Evolutionary conservation across 371 early-diverging fungal genomes (phyloP).

Genomic region (Gilbertella persicaria): DNA sequence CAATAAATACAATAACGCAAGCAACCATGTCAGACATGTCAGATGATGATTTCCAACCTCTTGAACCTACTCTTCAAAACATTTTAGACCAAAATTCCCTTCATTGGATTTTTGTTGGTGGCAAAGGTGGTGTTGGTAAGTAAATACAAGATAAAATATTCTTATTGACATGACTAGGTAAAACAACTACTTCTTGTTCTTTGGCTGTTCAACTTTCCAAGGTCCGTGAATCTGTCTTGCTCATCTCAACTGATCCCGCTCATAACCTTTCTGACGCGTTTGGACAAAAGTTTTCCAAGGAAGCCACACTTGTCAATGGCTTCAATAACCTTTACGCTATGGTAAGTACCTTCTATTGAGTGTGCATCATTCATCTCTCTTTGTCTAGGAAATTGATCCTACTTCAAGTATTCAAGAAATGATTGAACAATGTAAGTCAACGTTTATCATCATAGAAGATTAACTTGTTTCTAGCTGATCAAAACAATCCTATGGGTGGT

Average conservation of each 20-base stretch:
- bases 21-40: constrained; percentile 50
- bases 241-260: constrained; percentile 99
- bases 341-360: constrained; percentile 52
- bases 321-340: constrained; percentile 95
- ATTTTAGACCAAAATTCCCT: constrained; percentile 93
- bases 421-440: constrained; percentile 79
- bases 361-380: not conserved
- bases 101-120: constrained; percentile 98
- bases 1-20: no score
- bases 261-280: constrained; percentile 99
- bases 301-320: constrained; percentile 93
- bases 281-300: constrained; percentile 97
- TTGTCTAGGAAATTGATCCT: constrained; percentile 95
- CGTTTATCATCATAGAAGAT: not conserved
- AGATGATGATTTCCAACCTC: constrained; percentile 64
- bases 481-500: constrained; percentile 79
- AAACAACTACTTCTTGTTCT: constrained; percentile 75
- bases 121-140: constrained; percentile 99
- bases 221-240: constrained; percentile 90
- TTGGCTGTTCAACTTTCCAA: constrained; percentile 91
- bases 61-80: constrained; percentile 90
- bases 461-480: constrained; percentile 60
- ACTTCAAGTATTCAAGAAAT: constrained; percentile 95
- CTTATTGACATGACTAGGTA: constrained; percentile 47
- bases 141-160: constrained; percentile 17